Percentiles rank a stretch among this genome's conserved stretches.
Conservation (phyloP, 352 stramenopile species). For the Saprolegnia diclina region DNA sequence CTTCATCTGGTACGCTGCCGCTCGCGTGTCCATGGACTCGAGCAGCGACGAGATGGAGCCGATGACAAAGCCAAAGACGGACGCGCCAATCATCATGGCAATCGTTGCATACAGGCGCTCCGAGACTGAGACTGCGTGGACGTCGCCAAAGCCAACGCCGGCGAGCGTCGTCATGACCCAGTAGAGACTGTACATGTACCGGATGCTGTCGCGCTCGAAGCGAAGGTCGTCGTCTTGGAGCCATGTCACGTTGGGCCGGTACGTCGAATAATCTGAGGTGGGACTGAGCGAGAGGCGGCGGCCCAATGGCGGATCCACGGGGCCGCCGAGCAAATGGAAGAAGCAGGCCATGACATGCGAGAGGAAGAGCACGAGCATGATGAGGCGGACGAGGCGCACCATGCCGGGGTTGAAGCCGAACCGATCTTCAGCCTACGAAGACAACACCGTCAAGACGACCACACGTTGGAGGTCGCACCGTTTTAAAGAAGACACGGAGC, state of each 20-base stretch:
- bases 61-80: conserved; percentile 77
- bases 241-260: background rate
- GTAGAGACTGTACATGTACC: conserved; percentile 81
- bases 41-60: conserved; percentile 78
- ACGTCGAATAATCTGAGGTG: background rate
- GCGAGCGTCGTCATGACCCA: conserved; percentile 76
- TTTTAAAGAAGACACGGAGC: conserved; percentile 46
- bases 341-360: conserved; percentile 73
- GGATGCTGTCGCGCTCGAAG: conserved; percentile 31
- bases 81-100: conserved; percentile 63
- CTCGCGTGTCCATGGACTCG: conserved; percentile 62
- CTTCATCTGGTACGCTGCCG: conserved; percentile 63
- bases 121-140: conserved; percentile 58
- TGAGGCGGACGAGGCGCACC: conserved; percentile 50
- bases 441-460: conserved; percentile 28
- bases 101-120: conserved; percentile 66
- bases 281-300: background rate
- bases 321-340: conserved; percentile 65
- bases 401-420: conserved; percentile 61
- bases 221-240: conserved; percentile 22
- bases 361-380: conserved; percentile 59
- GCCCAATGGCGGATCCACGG: conserved; percentile 25
- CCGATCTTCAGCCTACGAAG: conserved; percentile 57
- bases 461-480: conserved; percentile 1
- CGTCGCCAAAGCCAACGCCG: conserved; percentile 75